phyloP scores from a whole-genome alignment of 805 yeast genomes.

The Wickerhamiella hasegawae region DNA sequence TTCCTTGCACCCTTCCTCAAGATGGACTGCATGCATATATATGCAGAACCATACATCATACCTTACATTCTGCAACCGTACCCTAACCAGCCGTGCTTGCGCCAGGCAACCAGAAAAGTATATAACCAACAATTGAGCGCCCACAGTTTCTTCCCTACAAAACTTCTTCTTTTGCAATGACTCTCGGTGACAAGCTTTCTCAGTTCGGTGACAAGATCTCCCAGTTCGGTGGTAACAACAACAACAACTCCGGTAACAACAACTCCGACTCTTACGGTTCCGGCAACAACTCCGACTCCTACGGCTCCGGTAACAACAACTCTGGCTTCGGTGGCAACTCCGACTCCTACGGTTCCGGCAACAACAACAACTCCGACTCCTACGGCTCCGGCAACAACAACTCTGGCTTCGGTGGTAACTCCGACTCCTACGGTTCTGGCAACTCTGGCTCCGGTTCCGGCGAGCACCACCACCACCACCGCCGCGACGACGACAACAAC shows the following conservation, averaged over 20 bases:
- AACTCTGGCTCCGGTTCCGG: slow-evolving; percentile 7
- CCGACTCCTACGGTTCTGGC: slow-evolving; percentile 18
- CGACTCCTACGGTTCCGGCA: slow-evolving; percentile 16
- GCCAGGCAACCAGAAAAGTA: too few species aligned
- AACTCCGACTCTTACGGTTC: slow-evolving; percentile 18
- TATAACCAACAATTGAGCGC: not conserved
- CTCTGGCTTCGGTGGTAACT: slow-evolving; percentile 17
- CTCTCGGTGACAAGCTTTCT: slow-evolving; percentile 8
- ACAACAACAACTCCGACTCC: slow-evolving; percentile 2
- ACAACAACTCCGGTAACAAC: slow-evolving; percentile 16
- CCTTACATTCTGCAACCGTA: too few species aligned
- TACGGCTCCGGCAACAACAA: slow-evolving; percentile 6
- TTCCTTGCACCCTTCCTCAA: too few species aligned
- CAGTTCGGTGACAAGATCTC: slow-evolving; percentile 11
- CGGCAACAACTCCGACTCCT: slow-evolving; percentile 13
- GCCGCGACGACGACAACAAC: slow-evolving; percentile 20
- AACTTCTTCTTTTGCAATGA: slow-evolving; percentile 2
- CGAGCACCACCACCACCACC: slow-evolving; percentile 5
- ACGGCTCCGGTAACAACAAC: slow-evolving; percentile 13
- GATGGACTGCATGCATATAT: too few species aligned
- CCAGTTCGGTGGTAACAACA: slow-evolving; percentile 9
- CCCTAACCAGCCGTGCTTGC: too few species aligned
- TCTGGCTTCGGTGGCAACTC: slow-evolving; percentile 9
- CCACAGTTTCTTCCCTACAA: not conserved
- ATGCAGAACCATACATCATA: too few species aligned